Evolutionary conservation across 2,329 filamentous ascomycete species (phyloP).

Genomic region (Ambrosiella xylebori): DNA sequence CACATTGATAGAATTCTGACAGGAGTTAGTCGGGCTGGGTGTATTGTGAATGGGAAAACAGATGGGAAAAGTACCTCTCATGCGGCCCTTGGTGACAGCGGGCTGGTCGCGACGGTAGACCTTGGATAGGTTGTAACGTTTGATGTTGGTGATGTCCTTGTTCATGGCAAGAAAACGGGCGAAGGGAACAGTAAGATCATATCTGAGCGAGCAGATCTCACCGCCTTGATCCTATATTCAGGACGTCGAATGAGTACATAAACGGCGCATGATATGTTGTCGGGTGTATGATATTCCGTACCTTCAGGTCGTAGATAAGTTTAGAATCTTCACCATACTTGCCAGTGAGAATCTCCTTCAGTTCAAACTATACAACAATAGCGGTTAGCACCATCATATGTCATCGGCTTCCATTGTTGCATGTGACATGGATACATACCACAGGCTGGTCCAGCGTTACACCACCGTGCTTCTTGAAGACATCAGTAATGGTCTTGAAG

Average conservation of each 20-base stretch:
- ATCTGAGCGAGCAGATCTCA: slow-evolving; percentile 56
- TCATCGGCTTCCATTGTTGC: not conserved
- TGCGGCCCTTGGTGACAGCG: slow-evolving; percentile 72
- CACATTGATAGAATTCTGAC: slow-evolving; percentile 87
- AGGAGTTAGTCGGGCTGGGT: not conserved
- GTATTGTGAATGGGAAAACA: not conserved
- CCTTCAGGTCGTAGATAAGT: slow-evolving; percentile 57
- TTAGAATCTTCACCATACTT: slow-evolving; percentile 90
- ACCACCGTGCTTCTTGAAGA: slow-evolving; percentile 72
- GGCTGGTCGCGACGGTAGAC: slow-evolving; percentile 38
- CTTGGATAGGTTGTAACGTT: slow-evolving; percentile 90
- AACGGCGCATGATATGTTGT: not conserved
- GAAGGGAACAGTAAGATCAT: slow-evolving; percentile 79
- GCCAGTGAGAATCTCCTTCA: slow-evolving; percentile 69
- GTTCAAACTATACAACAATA: slow-evolving; percentile 41
- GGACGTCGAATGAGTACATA: not conserved
- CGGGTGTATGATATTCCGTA: not conserved
- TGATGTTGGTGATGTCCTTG: slow-evolving; percentile 62
- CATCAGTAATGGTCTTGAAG: slow-evolving; percentile 55
- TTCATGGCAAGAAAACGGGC: slow-evolving; percentile 92
- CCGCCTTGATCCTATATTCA: slow-evolving; percentile 63
- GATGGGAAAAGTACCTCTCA: slow-evolving; percentile 33
- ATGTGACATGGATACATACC: slow-evolving; percentile 5
- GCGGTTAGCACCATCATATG: not conserved
- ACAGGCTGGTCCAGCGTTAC: slow-evolving; percentile 67